phyloP scores from a whole-genome alignment of 352 stramenopile genomes.

The Phytophthora pseudosyringae region DNA sequence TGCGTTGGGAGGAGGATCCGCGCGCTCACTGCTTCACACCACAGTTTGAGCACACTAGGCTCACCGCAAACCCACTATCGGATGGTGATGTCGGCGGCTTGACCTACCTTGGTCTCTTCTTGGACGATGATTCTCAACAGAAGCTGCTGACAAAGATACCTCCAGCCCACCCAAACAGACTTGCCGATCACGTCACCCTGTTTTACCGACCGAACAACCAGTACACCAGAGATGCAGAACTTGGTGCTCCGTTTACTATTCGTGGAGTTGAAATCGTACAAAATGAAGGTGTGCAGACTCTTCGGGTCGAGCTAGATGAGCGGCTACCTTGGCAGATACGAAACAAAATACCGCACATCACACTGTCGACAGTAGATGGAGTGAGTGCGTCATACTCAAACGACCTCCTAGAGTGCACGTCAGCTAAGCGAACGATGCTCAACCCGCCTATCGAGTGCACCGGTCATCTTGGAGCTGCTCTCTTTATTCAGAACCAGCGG shows the following conservation, averaged over 20 bases:
- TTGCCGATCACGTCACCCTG: slow-evolving; percentile 72
- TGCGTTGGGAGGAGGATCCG: slow-evolving; percentile 62
- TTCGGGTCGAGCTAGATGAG: slow-evolving; percentile 57
- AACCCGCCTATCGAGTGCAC: slow-evolving; percentile 31
- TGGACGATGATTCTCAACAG: slow-evolving; percentile 38
- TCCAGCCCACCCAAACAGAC: slow-evolving; percentile 42
- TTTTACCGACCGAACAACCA: slow-evolving; percentile 64
- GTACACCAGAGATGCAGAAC: slow-evolving; percentile 52
- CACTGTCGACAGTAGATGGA: slow-evolving; percentile 51
- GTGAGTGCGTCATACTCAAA: slow-evolving; percentile 75
- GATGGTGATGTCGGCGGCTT: slow-evolving; percentile 44
- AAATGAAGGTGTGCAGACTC: slow-evolving; percentile 49
- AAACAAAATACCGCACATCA: slow-evolving; percentile 76
- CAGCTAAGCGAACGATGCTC: slow-evolving; percentile 32
- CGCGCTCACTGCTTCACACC: slow-evolving; percentile 47
- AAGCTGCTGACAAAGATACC: slow-evolving; percentile 44
- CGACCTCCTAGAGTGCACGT: slow-evolving; percentile 45
- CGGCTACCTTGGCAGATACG: slow-evolving; percentile 38
- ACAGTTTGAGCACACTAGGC: slow-evolving; percentile 50
- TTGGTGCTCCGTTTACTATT: slow-evolving; percentile 50
- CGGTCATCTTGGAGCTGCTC: slow-evolving; percentile 36
- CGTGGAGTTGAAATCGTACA: slow-evolving; percentile 47
- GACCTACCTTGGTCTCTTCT: slow-evolving; percentile 64
- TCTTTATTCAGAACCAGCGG: slow-evolving; percentile 51
- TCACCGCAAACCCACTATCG: slow-evolving; percentile 60